Percentiles rank a stretch among this genome's conserved stretches.
These are phyloP conservation scores for Talaromyces sp. DNA, from an alignment of 2,329 filamentous ascomycete species.

Conservation along the genomic window DNA sequence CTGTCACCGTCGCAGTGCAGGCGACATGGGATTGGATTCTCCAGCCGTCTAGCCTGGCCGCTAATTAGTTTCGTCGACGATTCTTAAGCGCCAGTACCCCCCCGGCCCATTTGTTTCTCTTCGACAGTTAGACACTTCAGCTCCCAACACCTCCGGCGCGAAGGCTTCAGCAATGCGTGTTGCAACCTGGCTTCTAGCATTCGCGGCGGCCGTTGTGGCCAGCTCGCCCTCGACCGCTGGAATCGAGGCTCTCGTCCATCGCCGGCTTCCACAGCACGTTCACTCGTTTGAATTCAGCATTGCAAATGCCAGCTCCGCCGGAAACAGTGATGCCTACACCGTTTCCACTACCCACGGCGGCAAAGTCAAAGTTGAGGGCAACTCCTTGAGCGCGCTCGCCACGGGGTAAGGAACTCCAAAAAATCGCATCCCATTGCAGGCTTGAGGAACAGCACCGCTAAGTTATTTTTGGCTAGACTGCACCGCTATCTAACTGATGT, in stretches of 20 bases:
- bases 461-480: conserved; percentile 22
- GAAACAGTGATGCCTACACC: conserved; percentile 18
- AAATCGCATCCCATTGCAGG: not conserved
- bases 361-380: conserved; percentile 30
- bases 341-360: conserved; percentile 19
- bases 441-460: not conserved
- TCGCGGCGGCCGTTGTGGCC: not conserved
- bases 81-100: not conserved
- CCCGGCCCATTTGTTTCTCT: not conserved
- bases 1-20: not conserved
- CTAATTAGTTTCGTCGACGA: not conserved
- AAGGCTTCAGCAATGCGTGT: not conserved
- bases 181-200: not conserved
- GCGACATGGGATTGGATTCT: not conserved
- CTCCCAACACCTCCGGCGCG: not conserved
- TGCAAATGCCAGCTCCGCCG: conserved; percentile 7
- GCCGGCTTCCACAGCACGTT: conserved; percentile 20
- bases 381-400: conserved; percentile 29
- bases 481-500: conserved; percentile 39
- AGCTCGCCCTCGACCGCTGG: conserved; percentile 17
- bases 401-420: conserved; percentile 23
- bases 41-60: not conserved
- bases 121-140: not conserved
- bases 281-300: conserved; percentile 19
- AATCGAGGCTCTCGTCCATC: conserved; percentile 20